These are phyloP conservation scores for Metschnikowia sp. DNA, from an alignment of 805 yeast species.

Conservation along the genomic window DNA sequence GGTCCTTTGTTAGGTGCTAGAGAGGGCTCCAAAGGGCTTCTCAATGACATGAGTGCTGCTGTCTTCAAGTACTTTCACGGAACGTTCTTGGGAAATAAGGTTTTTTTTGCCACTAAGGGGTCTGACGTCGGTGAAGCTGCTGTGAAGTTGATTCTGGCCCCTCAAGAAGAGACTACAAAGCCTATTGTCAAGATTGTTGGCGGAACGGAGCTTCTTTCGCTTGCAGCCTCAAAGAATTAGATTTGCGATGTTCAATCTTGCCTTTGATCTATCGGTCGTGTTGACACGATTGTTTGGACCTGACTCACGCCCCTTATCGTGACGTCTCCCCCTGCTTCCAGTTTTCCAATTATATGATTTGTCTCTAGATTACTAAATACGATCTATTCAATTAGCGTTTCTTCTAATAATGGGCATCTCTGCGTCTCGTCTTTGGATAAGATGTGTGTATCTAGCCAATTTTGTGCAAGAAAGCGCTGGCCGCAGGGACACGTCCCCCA, in stretches of 20 bases:
- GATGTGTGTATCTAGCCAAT: constrained; percentile 38
- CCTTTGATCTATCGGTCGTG: no score
- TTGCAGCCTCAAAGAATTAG: constrained; percentile 12
- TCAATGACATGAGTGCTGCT: constrained; percentile 27
- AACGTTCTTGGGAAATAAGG: constrained; percentile 13
- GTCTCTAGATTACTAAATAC: no score
- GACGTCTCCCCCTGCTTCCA: no score
- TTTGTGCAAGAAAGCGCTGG: constrained; percentile 27
- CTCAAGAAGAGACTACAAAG: constrained; percentile 11
- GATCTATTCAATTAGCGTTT: no score
- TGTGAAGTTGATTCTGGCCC: constrained; percentile 33
- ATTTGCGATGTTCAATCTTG: no score
- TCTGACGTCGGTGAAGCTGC: constrained; percentile 65
- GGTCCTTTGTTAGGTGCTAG: constrained; percentile 71
- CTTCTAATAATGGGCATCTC: constrained; percentile 19
- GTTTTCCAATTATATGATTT: no score
- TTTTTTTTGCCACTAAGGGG: constrained; percentile 48
- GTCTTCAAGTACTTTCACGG: constrained; percentile 27
- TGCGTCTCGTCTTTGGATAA: constrained; percentile 21
- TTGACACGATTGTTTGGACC: no score
- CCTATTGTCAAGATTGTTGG: constrained; percentile 24
- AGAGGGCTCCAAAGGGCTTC: constrained; percentile 20
- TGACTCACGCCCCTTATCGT: no score
- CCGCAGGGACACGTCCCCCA: constrained; percentile 51
- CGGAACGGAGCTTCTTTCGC: constrained; percentile 19